Evolutionary conservation across 345 rosid species (phyloP).

Genomic region (Eucalyptus pauciflora): DNA sequence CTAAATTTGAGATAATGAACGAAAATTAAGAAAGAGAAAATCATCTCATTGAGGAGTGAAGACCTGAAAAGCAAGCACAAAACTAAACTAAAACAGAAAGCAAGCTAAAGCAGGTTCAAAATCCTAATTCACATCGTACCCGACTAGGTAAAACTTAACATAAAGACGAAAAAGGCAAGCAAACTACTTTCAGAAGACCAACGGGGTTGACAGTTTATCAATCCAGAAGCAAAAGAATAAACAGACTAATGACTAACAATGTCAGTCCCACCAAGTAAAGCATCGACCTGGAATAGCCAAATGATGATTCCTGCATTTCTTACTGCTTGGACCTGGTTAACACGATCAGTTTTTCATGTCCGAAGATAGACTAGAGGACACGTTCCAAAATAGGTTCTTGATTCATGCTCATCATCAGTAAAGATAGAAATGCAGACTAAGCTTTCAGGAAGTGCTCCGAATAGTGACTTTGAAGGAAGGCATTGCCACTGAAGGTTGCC

Average conservation of each 20-base stretch:
- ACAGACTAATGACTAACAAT: not conserved
- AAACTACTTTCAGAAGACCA: not conserved
- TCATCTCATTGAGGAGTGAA: not conserved
- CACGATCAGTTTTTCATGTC: not conserved
- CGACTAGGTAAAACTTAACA: not conserved
- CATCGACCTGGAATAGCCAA: not conserved
- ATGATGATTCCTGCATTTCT: not conserved
- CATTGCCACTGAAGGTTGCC: not conserved
- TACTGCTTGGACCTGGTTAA: not conserved
- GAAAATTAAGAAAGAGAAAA: not conserved
- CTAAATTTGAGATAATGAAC: conserved; percentile 1
- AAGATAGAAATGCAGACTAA: not conserved
- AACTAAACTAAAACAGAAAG: not conserved
- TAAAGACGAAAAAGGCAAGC: not conserved
- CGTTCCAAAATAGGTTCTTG: not conserved
- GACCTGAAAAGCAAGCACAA: not conserved
- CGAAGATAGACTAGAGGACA: not conserved
- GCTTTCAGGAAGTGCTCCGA: not conserved
- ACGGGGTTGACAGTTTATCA: not conserved
- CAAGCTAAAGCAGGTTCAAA: not conserved
- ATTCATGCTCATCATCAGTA: not conserved
- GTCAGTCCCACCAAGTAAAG: not conserved
- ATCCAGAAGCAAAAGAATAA: not conserved
- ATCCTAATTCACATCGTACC: not conserved
- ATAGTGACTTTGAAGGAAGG: not conserved